Evolutionary conservation across 106 monocot genomes (phyloP).

Genomic region (Apostasia shenzhenica): DNA sequence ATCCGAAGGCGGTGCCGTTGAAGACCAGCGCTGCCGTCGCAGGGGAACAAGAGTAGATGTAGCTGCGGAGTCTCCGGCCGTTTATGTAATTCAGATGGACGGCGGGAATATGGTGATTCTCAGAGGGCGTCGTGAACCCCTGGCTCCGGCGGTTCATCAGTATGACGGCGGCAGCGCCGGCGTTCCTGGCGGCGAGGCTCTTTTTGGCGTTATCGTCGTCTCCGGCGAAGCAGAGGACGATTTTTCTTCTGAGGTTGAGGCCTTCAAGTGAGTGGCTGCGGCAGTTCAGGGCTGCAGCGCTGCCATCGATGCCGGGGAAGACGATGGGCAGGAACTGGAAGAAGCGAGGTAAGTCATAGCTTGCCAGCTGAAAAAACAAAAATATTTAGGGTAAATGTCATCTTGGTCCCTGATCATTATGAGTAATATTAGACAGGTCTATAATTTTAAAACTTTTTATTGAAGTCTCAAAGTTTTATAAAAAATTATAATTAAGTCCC

Average conservation of each 20-base stretch:
- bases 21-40: conserved; percentile 18
- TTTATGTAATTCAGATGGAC: conserved; percentile 1
- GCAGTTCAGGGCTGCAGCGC: neutral
- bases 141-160: conserved; percentile 3
- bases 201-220: neutral
- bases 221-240: conserved; percentile 16
- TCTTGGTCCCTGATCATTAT: too few species aligned
- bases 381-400: too few species aligned
- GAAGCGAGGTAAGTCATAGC: neutral
- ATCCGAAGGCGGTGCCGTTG: conserved; percentile 17
- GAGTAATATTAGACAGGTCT: too few species aligned
- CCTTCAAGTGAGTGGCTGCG: neutral
- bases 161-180: conserved; percentile 17
- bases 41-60: conserved; percentile 1
- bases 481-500: too few species aligned
- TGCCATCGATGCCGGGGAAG: conserved; percentile 4
- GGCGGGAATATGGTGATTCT: conserved; percentile 2
- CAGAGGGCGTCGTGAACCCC: neutral
- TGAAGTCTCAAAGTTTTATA: too few species aligned
- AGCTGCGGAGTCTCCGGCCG: neutral
- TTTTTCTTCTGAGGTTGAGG: conserved; percentile 10
- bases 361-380: neutral
- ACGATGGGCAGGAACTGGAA: conserved; percentile 1
- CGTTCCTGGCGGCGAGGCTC: neutral
- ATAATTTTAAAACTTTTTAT: too few species aligned